Evolutionary conservation across 805 yeast genomes (phyloP).

Genomic region (Hagleromyces aurorensis): DNA sequence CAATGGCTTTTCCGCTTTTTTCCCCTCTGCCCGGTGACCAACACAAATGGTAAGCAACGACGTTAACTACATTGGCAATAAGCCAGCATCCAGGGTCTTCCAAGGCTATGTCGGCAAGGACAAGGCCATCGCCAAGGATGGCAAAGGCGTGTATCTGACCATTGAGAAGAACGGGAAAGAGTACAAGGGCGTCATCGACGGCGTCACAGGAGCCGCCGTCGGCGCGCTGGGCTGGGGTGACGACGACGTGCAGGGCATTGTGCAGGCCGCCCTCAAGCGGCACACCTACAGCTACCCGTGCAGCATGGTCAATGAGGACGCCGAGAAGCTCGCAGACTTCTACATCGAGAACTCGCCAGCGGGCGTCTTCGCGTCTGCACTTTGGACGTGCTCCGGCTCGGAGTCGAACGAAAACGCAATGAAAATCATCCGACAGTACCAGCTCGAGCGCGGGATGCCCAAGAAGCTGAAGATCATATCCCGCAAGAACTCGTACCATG

Average conservation of each 20-base stretch:
- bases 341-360: slow-evolving; percentile 36
- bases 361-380: slow-evolving; percentile 34
- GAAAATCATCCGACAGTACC: slow-evolving; percentile 46
- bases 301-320: slow-evolving; percentile 29
- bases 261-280: slow-evolving; percentile 33
- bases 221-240: slow-evolving; percentile 41
- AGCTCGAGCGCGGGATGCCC: slow-evolving; percentile 36
- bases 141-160: slow-evolving; percentile 36
- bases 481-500: slow-evolving; percentile 41
- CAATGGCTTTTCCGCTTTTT: no score
- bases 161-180: slow-evolving; percentile 36
- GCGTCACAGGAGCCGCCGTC: slow-evolving; percentile 46
- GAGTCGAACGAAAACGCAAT: slow-evolving; percentile 62
- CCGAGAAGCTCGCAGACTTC: slow-evolving; percentile 38
- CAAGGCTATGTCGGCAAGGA: slow-evolving; percentile 35
- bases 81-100: slow-evolving; percentile 34
- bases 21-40: no score
- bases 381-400: slow-evolving; percentile 53
- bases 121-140: slow-evolving; percentile 36
- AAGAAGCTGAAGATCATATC: slow-evolving; percentile 36
- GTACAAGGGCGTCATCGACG: slow-evolving; percentile 33
- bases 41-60: no score
- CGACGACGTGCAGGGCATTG: slow-evolving; percentile 29
- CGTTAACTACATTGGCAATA: no score
- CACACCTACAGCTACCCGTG: slow-evolving; percentile 34